Evolutionary conservation across 768 basidiomycete genomes (phyloP).

Genomic region (Cystobasidium ongulense): DNA sequence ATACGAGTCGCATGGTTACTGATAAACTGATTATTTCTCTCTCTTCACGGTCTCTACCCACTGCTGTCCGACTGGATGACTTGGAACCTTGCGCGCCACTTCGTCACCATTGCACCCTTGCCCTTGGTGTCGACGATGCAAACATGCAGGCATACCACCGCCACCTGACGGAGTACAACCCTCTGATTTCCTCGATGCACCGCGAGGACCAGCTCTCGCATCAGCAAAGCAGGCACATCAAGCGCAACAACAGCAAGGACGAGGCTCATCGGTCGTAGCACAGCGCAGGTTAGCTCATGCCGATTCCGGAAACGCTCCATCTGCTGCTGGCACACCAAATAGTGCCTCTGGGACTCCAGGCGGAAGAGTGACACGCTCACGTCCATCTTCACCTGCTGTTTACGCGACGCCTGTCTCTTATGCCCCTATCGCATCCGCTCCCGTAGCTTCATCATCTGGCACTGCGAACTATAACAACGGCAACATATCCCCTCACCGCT

Average conservation of each 20-base stretch:
- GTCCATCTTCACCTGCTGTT: conserved; percentile 2
- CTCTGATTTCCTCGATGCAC: not conserved
- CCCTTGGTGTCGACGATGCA: not conserved
- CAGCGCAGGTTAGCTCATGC: not conserved
- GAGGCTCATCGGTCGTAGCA: not conserved
- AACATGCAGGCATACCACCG: not conserved
- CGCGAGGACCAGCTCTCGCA: not conserved
- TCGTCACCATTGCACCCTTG: not conserved
- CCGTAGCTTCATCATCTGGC: not conserved
- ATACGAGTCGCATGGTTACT: no score
- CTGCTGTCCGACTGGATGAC: not conserved
- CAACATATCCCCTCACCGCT: not conserved
- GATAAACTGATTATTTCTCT: no score
- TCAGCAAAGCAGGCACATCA: not conserved
- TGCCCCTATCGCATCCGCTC: not conserved
- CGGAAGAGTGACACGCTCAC: conserved; percentile 3
- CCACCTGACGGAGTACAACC: not conserved
- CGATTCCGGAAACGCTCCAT: not conserved
- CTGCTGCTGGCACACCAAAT: not conserved
- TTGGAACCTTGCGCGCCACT: not conserved
- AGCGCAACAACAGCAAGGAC: conserved; percentile 1
- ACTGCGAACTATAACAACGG: not conserved
- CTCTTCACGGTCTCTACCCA: not conserved
- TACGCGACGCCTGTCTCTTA: not conserved
- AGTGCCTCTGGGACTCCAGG: not conserved